Conservation (phyloP, 768 basidiomycete species). For the Pleurotus ostreatus region DNA sequence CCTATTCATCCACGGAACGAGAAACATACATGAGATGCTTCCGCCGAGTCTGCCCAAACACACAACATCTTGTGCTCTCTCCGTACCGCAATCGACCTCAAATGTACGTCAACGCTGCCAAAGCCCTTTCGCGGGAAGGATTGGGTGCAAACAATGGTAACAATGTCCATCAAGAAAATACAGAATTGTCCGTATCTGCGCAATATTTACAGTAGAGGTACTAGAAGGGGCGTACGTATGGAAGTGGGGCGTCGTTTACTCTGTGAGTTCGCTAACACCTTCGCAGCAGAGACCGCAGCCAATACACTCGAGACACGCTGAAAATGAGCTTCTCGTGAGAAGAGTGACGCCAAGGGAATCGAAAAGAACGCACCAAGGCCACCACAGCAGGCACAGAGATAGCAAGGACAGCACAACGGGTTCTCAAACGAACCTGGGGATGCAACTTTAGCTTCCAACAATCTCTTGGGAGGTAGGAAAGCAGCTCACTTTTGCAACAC, state of each 20-base stretch:
- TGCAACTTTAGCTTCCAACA: neutral
- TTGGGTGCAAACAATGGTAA: too few species aligned
- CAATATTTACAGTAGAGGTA: too few species aligned
- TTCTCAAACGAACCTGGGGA: constrained; percentile 49
- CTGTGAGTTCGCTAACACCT: constrained; percentile 20
- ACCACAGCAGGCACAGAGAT: constrained; percentile 69
- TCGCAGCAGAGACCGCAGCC: constrained; percentile 62
- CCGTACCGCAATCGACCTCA: too few species aligned
- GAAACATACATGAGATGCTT: too few species aligned
- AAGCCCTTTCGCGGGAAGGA: too few species aligned
- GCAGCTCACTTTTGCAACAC: constrained; percentile 52
- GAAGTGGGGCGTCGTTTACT: neutral
- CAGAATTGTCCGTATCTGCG: too few species aligned
- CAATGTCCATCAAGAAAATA: too few species aligned
- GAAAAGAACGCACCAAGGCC: constrained; percentile 44
- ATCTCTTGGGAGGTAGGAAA: neutral
- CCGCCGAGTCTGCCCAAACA: too few species aligned
- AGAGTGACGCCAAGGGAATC: neutral
- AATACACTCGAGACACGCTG: constrained; percentile 65
- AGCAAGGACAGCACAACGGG: constrained; percentile 66
- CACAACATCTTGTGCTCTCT: too few species aligned
- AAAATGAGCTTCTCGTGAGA: neutral
- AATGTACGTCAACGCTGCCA: too few species aligned
- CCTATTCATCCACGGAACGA: too few species aligned
- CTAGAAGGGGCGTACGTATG: too few species aligned